phyloP scores from a whole-genome alignment of 805 yeast species.

The Wickerhamiella australiensis region DNA sequence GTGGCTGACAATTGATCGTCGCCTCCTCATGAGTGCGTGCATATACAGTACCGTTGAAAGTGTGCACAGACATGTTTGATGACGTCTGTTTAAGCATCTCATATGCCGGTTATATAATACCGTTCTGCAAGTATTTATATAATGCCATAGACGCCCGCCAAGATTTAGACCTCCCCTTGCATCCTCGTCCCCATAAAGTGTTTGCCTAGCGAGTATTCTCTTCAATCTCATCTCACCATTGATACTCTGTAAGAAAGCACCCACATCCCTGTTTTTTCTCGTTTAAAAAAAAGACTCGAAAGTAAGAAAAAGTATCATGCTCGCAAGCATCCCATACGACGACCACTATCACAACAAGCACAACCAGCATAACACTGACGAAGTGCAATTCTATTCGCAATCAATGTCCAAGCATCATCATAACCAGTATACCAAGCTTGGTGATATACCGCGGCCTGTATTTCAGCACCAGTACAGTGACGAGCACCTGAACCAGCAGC shows the following conservation, averaged over 20 bases:
- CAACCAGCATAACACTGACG: not conserved
- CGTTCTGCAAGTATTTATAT: not conserved
- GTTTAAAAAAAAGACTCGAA: no score
- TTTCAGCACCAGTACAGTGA: no score
- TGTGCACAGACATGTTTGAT: slow-evolving; percentile 6
- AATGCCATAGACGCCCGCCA: not conserved
- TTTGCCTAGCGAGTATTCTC: no score
- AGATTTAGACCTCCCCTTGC: not conserved
- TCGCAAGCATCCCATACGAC: not conserved
- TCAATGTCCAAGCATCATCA: slow-evolving; percentile 9
- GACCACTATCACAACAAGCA: not conserved
- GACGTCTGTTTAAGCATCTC: slow-evolving; percentile 2
- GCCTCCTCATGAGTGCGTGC: not conserved
- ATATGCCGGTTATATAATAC: not conserved
- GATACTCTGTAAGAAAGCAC: not conserved
- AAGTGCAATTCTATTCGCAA: not conserved
- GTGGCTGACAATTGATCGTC: not conserved
- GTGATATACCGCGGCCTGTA: not conserved
- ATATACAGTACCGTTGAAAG: slow-evolving; percentile 6
- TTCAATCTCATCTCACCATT: no score
- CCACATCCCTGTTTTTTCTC: no score
- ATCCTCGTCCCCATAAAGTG: not conserved
- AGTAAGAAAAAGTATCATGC: no score
- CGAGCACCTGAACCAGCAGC: no score
- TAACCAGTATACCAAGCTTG: not conserved